phyloP scores from a whole-genome alignment of 768 basidiomycete species.

The Gloeopeniophorella convolvens region DNA sequence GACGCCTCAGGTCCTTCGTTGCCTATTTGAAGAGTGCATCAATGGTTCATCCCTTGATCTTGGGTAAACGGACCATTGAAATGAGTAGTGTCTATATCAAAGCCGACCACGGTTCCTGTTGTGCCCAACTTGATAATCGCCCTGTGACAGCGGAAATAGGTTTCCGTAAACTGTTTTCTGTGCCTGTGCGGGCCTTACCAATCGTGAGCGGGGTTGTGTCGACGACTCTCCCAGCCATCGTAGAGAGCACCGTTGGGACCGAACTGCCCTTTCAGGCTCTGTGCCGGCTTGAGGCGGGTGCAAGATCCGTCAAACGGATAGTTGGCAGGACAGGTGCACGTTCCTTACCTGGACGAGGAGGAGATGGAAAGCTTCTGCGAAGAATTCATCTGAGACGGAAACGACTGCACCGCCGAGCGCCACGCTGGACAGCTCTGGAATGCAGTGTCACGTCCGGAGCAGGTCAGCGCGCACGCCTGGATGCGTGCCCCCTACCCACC shows the following conservation, averaged over 20 bases:
- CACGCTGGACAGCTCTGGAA: slow-evolving; percentile 82
- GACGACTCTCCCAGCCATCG: slow-evolving; percentile 89
- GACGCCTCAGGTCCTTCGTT: slow-evolving; percentile 84
- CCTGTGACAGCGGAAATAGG: slow-evolving; percentile 37
- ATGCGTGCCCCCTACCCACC: slow-evolving; percentile 35
- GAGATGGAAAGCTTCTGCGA: slow-evolving; percentile 79
- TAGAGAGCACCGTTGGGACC: slow-evolving; percentile 92
- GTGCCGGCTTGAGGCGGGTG: slow-evolving; percentile 55
- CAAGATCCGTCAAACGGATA: neutral
- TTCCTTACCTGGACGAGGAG: slow-evolving; percentile 71
- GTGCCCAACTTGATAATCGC: slow-evolving; percentile 87
- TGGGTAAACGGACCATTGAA: slow-evolving; percentile 62
- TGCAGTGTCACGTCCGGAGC: neutral
- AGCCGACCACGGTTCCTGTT: slow-evolving; percentile 63
- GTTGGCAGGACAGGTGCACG: neutral
- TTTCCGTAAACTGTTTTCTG: too few relatives aligned
- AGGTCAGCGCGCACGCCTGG: neutral
- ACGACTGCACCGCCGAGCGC: slow-evolving; percentile 72
- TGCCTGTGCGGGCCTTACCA: slow-evolving; percentile 46
- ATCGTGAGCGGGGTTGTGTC: slow-evolving; percentile 85
- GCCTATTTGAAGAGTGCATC: slow-evolving; percentile 36
- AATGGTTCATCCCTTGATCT: neutral
- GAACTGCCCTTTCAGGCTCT: slow-evolving; percentile 90
- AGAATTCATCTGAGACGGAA: slow-evolving; percentile 91
- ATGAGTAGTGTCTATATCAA: slow-evolving; percentile 93